Conservation (phyloP, 805 yeast species). For the Saturnispora besseyi region DNA sequence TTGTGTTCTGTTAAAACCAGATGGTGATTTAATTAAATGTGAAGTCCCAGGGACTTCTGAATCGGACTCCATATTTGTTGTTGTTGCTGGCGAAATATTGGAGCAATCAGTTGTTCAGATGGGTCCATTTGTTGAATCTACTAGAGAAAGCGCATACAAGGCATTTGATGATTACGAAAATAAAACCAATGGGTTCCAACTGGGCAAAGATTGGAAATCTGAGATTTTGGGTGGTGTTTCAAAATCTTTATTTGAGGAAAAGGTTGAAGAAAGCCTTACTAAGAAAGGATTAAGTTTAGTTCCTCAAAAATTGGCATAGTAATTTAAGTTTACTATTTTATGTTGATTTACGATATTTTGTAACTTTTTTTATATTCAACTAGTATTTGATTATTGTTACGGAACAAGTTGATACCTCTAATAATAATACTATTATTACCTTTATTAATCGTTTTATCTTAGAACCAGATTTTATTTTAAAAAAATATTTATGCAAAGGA, state of each 20-base stretch:
- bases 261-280: slow-evolving; percentile 13
- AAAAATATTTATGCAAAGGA: slow-evolving; percentile 35
- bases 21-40: slow-evolving; percentile 56
- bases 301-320: slow-evolving; percentile 5
- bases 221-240: slow-evolving; percentile 28
- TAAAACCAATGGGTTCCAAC: slow-evolving; percentile 61
- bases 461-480: not conserved
- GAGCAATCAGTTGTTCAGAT: slow-evolving; percentile 75
- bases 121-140: slow-evolving; percentile 84
- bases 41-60: slow-evolving; percentile 35
- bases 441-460: not conserved
- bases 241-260: slow-evolving; percentile 17
- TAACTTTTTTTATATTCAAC: not conserved
- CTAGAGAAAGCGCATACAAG: slow-evolving; percentile 52
- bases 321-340: not conserved
- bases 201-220: slow-evolving; percentile 50
- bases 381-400: too few species aligned
- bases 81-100: slow-evolving; percentile 65
- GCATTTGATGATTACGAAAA: slow-evolving; percentile 67
- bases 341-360: not conserved
- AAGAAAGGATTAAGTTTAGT: not conserved
- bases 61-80: slow-evolving; percentile 46
- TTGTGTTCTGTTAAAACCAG: slow-evolving; percentile 55
- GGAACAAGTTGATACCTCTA: too few species aligned
- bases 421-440: not conserved